phyloP scores from a whole-genome alignment of 2,329 filamentous ascomycete genomes.

The Colletotrichum camelliae region DNA sequence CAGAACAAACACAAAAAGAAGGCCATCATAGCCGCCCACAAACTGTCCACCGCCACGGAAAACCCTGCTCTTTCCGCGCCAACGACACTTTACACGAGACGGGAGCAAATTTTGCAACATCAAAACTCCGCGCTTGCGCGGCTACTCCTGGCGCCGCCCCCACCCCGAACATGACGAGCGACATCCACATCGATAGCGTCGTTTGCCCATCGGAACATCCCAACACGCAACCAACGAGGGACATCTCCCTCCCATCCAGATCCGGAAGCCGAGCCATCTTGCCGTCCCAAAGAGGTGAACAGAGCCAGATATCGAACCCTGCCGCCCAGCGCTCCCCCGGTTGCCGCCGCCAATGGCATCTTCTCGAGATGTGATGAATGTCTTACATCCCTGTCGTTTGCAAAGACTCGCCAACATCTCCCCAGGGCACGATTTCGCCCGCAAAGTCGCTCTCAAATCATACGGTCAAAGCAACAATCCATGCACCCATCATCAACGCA shows the following conservation, averaged over 20 bases:
- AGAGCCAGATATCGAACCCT: neutral
- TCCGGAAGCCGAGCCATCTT: neutral
- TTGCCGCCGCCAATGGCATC: slow-evolving; percentile 6
- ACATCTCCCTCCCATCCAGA: neutral
- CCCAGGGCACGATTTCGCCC: neutral
- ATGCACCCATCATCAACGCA: neutral
- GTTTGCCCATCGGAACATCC: neutral
- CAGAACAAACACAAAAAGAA: neutral
- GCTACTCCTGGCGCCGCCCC: neutral
- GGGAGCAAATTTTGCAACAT: neutral
- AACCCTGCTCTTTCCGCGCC: neutral
- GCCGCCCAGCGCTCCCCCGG: neutral
- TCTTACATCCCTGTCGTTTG: neutral
- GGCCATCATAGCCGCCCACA: neutral
- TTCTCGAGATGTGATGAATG: slow-evolving; percentile 2
- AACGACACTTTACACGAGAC: neutral
- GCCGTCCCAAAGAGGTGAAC: slow-evolving; percentile 5
- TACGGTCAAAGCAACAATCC: neutral
- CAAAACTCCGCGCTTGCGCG: neutral
- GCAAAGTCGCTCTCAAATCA: neutral
- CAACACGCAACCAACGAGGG: neutral
- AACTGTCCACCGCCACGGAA: neutral
- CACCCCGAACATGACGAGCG: neutral
- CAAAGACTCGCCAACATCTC: neutral
- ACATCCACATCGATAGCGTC: neutral